A percentile compares a stretch with the other conserved stretches of the same genome.
Conservation (phyloP, 2,329 filamentous ascomycete species). For the Tolypocladium sp. region DNA sequence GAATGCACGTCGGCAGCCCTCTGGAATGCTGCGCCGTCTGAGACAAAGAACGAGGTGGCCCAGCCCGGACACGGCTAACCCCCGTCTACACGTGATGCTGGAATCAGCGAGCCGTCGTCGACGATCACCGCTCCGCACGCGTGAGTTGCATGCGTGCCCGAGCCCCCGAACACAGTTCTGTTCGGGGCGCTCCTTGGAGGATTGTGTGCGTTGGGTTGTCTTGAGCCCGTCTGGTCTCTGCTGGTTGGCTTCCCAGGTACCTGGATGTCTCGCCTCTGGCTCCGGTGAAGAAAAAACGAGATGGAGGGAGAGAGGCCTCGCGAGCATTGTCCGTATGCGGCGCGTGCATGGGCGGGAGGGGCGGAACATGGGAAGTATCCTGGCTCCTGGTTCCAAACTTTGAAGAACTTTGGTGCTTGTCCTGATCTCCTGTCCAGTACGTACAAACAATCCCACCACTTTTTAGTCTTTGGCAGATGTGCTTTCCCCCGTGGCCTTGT, state of each 20-base stretch:
- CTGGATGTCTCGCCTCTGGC: slow-evolving; percentile 8
- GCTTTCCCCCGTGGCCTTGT: not conserved
- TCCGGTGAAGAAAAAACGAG: slow-evolving; percentile 1
- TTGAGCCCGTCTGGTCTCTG: not conserved
- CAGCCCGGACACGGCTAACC: slow-evolving; percentile 13
- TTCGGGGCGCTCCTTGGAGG: not conserved
- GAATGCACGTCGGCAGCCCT: slow-evolving; percentile 17
- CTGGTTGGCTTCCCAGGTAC: slow-evolving; percentile 5
- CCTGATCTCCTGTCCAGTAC: not conserved
- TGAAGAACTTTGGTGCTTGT: not conserved
- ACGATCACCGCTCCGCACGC: slow-evolving; percentile 7
- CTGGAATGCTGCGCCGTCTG: slow-evolving; percentile 24
- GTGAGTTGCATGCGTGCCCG: slow-evolving; percentile 5
- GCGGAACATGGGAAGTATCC: not conserved
- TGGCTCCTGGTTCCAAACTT: not conserved
- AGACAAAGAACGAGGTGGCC: slow-evolving; percentile 25
- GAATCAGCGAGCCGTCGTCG: slow-evolving; percentile 4
- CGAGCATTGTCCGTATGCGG: not conserved
- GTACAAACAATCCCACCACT: not conserved
- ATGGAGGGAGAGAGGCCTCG: not conserved
- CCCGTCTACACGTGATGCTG: slow-evolving; percentile 15
- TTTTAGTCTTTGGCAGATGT: not conserved
- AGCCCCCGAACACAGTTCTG: not conserved
- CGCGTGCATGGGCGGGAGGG: not conserved
- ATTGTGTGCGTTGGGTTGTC: slow-evolving; percentile 1